Conservation (phyloP, 139 green algal species). For the Chlorella sp. region DNA sequence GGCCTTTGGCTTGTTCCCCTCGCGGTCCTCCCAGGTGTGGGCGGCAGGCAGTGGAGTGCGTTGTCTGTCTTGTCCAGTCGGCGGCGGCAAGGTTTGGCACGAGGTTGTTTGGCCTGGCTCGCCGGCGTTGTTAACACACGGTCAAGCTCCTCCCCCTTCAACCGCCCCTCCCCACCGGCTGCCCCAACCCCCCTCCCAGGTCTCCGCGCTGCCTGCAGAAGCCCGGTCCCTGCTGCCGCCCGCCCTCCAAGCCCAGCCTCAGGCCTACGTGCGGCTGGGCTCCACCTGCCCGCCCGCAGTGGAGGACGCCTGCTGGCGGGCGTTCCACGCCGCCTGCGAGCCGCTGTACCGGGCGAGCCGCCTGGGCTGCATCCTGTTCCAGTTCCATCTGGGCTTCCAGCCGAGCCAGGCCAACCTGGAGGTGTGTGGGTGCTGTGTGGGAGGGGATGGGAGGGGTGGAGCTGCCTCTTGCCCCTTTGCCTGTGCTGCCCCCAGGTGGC, state of each 20-base stretch:
- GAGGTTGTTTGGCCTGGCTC: too few relatives aligned
- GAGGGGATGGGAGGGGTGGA: too few relatives aligned
- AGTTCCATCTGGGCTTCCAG: constrained; percentile 54
- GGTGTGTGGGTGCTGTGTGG: neutral
- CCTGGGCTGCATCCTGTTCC: constrained; percentile 54
- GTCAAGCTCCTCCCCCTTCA: neutral
- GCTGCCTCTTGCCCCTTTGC: neutral
- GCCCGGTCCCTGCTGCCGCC: constrained; percentile 3
- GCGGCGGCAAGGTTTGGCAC: too few relatives aligned
- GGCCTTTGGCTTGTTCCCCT: constrained; percentile 57
- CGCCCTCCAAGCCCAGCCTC: neutral
- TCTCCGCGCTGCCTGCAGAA: constrained; percentile 10
- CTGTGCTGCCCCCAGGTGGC: neutral
- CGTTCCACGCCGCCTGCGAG: constrained; percentile 41
- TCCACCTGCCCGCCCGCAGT: neutral
- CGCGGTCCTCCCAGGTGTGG: constrained; percentile 11
- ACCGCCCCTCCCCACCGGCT: neutral
- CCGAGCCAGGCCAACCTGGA: constrained; percentile 17
- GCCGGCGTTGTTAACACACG: too few relatives aligned
- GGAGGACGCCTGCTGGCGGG: constrained; percentile 38
- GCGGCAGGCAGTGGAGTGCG: neutral
- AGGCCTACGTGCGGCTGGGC: constrained; percentile 5
- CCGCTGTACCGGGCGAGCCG: constrained; percentile 26
- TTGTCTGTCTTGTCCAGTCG: neutral
- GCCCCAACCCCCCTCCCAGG: neutral